Conservation (phyloP, 2,329 filamentous ascomycete genomes). For the Venturia pyrina region DNA sequence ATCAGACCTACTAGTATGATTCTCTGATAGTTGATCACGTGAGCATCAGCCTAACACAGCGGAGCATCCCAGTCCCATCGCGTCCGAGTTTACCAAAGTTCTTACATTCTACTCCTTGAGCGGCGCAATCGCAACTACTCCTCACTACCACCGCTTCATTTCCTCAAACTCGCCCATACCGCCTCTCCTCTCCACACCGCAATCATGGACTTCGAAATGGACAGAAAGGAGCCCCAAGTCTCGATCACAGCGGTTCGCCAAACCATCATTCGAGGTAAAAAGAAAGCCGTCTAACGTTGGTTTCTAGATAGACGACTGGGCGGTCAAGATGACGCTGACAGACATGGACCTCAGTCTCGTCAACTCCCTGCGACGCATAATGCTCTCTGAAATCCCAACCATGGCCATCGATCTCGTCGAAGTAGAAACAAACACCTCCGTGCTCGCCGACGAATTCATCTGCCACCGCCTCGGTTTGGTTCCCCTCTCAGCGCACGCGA, state of each 20-base stretch:
- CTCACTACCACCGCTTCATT: not conserved
- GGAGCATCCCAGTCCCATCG: not conserved
- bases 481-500: constrained; percentile 74
- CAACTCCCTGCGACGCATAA: constrained; percentile 82
- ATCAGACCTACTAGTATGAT: not conserved
- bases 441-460: constrained; percentile 92
- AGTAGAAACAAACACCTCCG: constrained; percentile 87
- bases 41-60: not conserved
- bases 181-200: not conserved
- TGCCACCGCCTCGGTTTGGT: constrained; percentile 85
- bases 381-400: constrained; percentile 89
- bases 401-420: constrained; percentile 93
- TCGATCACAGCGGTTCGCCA: constrained; percentile 35
- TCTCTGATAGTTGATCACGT: not conserved
- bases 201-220: constrained; percentile 42
- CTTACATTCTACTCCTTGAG: not conserved
- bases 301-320: constrained; percentile 60
- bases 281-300: constrained; percentile 16
- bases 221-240: constrained; percentile 30
- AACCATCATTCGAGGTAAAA: constrained; percentile 11
- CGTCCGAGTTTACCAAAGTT: not conserved
- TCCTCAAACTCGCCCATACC: not conserved
- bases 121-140: not conserved
- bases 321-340: constrained; percentile 84
- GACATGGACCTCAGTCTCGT: constrained; percentile 86